These are phyloP conservation scores for Cutaneotrichosporon sp. DNA, from an alignment of 1,284 basidiomycete genomes.

Conservation along the genomic window DNA sequence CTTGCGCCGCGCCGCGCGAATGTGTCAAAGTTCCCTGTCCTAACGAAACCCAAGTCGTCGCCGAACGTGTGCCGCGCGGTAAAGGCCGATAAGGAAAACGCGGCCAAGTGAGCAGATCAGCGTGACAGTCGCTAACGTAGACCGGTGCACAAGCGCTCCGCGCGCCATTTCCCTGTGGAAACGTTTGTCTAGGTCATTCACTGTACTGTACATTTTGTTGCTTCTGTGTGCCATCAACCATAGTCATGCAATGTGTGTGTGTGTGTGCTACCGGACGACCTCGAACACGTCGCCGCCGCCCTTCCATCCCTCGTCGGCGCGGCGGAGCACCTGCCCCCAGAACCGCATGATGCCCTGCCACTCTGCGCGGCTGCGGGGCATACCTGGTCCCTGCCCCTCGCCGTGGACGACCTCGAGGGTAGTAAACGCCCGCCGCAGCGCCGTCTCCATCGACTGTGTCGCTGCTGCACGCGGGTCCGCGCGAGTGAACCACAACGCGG, in stretches of 20 bases:
- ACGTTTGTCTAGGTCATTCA: too few relatives aligned
- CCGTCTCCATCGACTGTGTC: constrained; percentile 43
- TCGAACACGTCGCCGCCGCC: constrained; percentile 68
- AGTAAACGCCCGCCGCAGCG: constrained; percentile 59
- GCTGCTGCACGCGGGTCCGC: constrained; percentile 46
- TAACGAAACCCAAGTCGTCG: constrained; percentile 1
- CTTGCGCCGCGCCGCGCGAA: neutral
- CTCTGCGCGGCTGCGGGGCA: constrained; percentile 70
- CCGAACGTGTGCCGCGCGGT: neutral
- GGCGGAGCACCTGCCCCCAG: constrained; percentile 67
- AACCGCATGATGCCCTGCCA: constrained; percentile 80
- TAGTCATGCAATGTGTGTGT: too few relatives aligned
- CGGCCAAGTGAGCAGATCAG: too few relatives aligned
- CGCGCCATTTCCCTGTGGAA: too few relatives aligned
- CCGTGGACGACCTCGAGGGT: constrained; percentile 50
- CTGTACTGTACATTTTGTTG: too few relatives aligned
- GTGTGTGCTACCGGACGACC: constrained; percentile 46
- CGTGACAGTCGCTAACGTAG: too few relatives aligned
- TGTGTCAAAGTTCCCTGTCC: neutral
- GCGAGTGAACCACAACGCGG: constrained; percentile 61
- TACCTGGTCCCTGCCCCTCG: constrained; percentile 54
- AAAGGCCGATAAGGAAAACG: neutral
- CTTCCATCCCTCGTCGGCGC: constrained; percentile 48
- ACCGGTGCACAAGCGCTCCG: too few relatives aligned
- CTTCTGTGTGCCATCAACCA: too few relatives aligned